Evolutionary conservation across 1,139 yeast species (phyloP), one percentile per base, ranked within the genome.

Genomic region (Nadsonia starkeyi-henricii): DNA sequence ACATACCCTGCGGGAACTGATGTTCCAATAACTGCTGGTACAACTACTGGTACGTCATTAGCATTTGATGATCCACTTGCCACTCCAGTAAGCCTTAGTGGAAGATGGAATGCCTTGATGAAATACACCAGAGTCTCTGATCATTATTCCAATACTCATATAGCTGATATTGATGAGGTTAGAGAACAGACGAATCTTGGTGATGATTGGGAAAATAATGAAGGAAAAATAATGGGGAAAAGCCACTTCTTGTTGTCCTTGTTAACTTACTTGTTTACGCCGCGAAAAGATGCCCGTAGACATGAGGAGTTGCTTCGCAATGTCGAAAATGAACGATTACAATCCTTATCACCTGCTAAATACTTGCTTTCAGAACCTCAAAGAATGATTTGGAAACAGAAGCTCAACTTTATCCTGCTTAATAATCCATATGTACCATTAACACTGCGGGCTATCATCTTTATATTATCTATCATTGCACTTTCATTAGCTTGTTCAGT

Each of bases 361-460:
- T 23, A 23, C 9, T 23, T 23, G 41, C 54, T 60, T 17, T 55
- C 63, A 1, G 59, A 58, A 21, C 61, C 59, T 42, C 54, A 62
- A 1, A 52, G 62, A 52, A 78, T 77, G 47, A 78, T 78, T 55
- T 75, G 85, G 74, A 68, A 73, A 49, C 89, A 93, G 1, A 71
- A 75, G 26, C 58, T 85, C 20, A 70, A 70, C 50, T 69, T 79
- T 45, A 67, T 82, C 18, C 69, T 88, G 45, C 72, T 85, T 49
- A 78, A 79, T 55, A 85, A 84, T 61, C 93, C 95, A 15, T 78
- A 84, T 56, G 73, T 88, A 8, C 96, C 96, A 1, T 69, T 91
- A 47, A 72, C 84, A 17, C 72, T 89, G 54, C 71, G 97, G 54
- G 66, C 85, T 1, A 69, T 81, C 48, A 85, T 84, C 46, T 73